Evolutionary conservation across 106 monocot genomes (phyloP), one percentile per base, ranked within the genome.

Genomic region (Allium sativum): DNA sequence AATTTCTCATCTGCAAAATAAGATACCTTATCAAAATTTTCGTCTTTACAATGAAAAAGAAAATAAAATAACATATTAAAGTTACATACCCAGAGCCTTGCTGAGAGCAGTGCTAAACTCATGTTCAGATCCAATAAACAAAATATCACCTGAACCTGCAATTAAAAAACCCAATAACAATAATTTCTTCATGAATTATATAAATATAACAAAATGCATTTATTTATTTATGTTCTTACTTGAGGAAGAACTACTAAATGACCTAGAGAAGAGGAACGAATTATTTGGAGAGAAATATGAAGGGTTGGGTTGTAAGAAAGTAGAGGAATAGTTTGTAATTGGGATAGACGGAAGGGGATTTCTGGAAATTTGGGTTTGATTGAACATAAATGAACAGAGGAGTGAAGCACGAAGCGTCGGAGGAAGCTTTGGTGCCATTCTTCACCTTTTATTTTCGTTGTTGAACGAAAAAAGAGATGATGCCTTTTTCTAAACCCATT

Each of bases 1-100:
- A 50, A 12, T 57, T 72, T 65, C 48, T 65, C 64, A 57, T 72
- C 72, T 72, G 72, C 72, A 48, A 65, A 44, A 21, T 59, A 41
- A 56, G 40, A 16, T 1, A 16, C 59, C 16, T 41, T 18, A 16
- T 15, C 7, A 47, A 50, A 50, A 50, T 12, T n/a, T n/a, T 12
- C 59, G 16, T 16, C n/a, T 40, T 59, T 59, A 15, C 15, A 12
- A 40, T 15, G 41, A 58, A 21, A 15, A 4, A 21, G 14, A 58
- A 40, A 8, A 56, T 13, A 56, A 56, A 11, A 58, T 12, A 41
- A 59, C 3, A 58, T 44, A 14, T 40, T 3, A 58, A 16, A 19
- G 41, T n/a, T 54, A 4, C 10, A 22, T 8, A 18, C 56, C 56
- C 12, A 17, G 53, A 18, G n/a, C 56, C 57, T 72, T 65, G 45